A percentile compares a stretch with the other conserved stretches of the same genome.
Evolutionary conservation across 2,329 filamentous ascomycete species (phyloP).

Genomic region (Fusarium pseudocircinatum): DNA sequence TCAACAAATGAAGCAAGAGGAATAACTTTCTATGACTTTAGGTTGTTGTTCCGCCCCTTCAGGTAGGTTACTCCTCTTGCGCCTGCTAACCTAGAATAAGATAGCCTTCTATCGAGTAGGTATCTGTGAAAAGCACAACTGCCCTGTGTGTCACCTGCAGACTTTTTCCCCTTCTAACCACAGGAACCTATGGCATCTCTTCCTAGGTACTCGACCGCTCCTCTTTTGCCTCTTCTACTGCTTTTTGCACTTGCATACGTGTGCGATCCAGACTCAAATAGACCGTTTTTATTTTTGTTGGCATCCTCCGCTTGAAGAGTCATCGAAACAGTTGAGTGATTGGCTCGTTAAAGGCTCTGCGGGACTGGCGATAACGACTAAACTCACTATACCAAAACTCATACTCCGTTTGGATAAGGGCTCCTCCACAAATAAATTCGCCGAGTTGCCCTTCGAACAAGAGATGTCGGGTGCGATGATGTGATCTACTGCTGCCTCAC

Average conservation of each 20-base stretch:
- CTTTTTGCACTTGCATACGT: constrained; percentile 22
- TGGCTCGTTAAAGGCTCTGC: constrained; percentile 23
- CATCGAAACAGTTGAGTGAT: constrained; percentile 18
- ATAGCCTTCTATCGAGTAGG: constrained; percentile 15
- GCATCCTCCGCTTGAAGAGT: constrained; percentile 8
- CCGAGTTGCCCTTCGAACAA: not conserved
- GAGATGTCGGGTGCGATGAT: not conserved
- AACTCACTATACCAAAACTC: not conserved
- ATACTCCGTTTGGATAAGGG: constrained; percentile 26
- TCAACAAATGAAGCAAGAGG: not conserved
- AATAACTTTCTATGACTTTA: not conserved
- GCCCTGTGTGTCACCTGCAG: constrained; percentile 20
- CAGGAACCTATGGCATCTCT: constrained; percentile 3
- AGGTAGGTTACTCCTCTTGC: constrained; percentile 1
- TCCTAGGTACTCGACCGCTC: constrained; percentile 5
- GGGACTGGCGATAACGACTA: constrained; percentile 20
- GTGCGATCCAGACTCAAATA: constrained; percentile 37
- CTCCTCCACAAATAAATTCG: constrained; percentile 9
- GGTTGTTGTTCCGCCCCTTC: not conserved
- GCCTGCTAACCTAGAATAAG: constrained; percentile 30
- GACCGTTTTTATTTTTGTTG: constrained; percentile 15
- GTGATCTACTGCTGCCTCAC: constrained; percentile 8
- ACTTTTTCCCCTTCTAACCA: not conserved
- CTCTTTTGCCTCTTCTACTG: constrained; percentile 19
- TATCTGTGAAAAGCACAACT: constrained; percentile 14